A percentile compares a stretch with the other conserved stretches of the same genome.
phyloP scores from a whole-genome alignment of 2,329 filamentous ascomycete species.

The Fusarium redolens region DNA sequence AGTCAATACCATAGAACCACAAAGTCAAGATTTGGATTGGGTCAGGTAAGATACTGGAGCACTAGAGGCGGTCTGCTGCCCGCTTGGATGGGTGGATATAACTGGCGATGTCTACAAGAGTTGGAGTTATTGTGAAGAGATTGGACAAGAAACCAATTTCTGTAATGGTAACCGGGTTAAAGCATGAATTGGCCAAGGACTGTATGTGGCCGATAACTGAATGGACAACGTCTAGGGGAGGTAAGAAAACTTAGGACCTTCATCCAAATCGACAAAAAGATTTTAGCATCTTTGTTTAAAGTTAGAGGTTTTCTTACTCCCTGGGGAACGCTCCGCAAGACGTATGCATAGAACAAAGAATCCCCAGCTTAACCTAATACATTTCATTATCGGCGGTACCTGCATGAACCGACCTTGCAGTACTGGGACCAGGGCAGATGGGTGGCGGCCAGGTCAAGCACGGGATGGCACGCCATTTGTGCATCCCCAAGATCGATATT shows the following conservation, averaged over 20 bases:
- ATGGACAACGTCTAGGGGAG: not conserved
- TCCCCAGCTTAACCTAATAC: not conserved
- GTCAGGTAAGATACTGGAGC: not conserved
- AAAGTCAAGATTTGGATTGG: not conserved
- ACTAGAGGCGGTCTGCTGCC: not conserved
- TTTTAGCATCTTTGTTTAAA: not conserved
- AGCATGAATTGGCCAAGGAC: not conserved
- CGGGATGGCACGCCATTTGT: constrained; percentile 40
- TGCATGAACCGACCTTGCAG: constrained; percentile 39
- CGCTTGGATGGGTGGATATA: constrained; percentile 11
- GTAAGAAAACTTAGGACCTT: not conserved
- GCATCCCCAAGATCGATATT: constrained; percentile 23
- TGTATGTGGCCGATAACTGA: not conserved
- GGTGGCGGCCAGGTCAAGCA: constrained; percentile 36
- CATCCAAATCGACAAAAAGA: not conserved
- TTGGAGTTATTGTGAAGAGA: constrained; percentile 10
- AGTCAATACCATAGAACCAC: not conserved
- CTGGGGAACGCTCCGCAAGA: not conserved
- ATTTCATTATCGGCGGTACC: constrained; percentile 14
- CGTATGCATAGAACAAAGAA: not conserved
- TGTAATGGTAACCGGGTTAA: not conserved
- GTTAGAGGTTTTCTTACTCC: not conserved
- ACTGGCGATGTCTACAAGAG: not conserved
- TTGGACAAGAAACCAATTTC: not conserved
- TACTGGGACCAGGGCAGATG: constrained; percentile 35